Evolutionary conservation across 129 eudicot genomes (phyloP), one percentile per base, ranked within the genome.

Genomic region (Oenanthe sinensis): DNA sequence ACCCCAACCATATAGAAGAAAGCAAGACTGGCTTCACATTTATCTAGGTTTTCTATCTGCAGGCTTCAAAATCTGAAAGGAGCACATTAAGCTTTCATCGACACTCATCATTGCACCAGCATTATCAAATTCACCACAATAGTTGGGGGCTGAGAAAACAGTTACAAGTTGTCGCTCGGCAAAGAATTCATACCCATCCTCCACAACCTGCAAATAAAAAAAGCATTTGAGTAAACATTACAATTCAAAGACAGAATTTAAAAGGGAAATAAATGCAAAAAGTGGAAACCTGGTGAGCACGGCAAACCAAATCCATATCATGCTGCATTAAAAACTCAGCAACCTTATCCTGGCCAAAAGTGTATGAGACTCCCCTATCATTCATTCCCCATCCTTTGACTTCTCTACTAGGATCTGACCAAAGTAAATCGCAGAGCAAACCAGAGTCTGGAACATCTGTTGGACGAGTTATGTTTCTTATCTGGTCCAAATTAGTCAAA

Each of bases 21-120:
- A 69, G 63, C 80, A 63, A 50, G 76, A 47, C 77, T 75, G 65
- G 67, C 60, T 80, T 88, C 85, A 90, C 74, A 83, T 83, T 71
- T 88, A 86, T 82, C 88, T 84, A 84, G 89, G 86, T 70, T 82
- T 90, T 79, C 75, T 86, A 44, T 90, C 92, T 24, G 91, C 85
- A 30, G 96, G 96, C 85, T 88, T 90, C 85, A 90, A 80, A 82
- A 90, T 90, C 79, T 90, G 96, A 77, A 90, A 90, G 26, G 96
- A 88, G 84, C 96, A 90, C 96, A 90, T 90, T 40, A 90, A 80
- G 83, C 89, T 90, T 80, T 88, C 96, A 87, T 91, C 92, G 45
- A 91, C 92, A 39, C 91, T 91, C 96, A 91, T 91, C 96, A 91
- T 86, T 19, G 96, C 91, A 83, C 96, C 96, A 52, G 96, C 96